Conservation (phyloP, 768 basidiomycete genomes). For the Mycena crocata region DNA sequence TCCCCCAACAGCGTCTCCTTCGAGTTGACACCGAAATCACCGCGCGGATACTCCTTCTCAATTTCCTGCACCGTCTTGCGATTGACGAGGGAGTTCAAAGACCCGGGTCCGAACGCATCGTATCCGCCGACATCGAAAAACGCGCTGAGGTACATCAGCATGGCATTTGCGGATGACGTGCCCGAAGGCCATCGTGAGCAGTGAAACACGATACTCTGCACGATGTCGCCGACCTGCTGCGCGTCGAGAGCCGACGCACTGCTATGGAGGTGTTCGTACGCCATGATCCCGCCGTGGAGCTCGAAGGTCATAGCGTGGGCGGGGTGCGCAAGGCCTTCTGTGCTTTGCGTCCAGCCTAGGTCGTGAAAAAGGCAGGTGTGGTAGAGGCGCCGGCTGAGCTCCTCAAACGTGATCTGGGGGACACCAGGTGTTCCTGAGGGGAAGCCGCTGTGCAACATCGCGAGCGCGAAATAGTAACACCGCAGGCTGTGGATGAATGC, state of each 20-base stretch:
- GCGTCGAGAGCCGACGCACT: slow-evolving; percentile 4
- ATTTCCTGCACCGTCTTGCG: slow-evolving; percentile 33
- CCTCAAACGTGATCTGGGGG: slow-evolving; percentile 22
- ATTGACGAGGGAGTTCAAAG: slow-evolving; percentile 24
- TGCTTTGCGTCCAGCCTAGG: slow-evolving; percentile 22
- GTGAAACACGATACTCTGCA: slow-evolving; percentile 33
- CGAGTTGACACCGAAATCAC: too few species aligned
- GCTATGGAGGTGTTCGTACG: slow-evolving; percentile 30
- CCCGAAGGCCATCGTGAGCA: background rate
- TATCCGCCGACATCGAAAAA: slow-evolving; percentile 20
- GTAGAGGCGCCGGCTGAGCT: slow-evolving; percentile 21
- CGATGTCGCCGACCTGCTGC: slow-evolving; percentile 24
- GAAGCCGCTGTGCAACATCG: slow-evolving; percentile 25
- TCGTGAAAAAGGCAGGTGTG: slow-evolving; percentile 32
- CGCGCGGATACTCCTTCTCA: slow-evolving; percentile 25
- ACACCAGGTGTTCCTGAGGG: slow-evolving; percentile 27
- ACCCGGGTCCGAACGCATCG: slow-evolving; percentile 21
- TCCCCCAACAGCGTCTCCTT: too few species aligned
- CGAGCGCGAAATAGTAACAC: slow-evolving; percentile 28
- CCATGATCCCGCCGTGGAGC: slow-evolving; percentile 31
- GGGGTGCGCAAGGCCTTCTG: too few species aligned
- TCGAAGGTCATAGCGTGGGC: slow-evolving; percentile 34
- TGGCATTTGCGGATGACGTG: too few species aligned
- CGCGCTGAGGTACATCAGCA: too few species aligned
- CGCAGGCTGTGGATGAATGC: too few species aligned